These are phyloP conservation scores for Podaxis rugospora DNA, from an alignment of 768 basidiomycete genomes.

Conservation along the genomic window DNA sequence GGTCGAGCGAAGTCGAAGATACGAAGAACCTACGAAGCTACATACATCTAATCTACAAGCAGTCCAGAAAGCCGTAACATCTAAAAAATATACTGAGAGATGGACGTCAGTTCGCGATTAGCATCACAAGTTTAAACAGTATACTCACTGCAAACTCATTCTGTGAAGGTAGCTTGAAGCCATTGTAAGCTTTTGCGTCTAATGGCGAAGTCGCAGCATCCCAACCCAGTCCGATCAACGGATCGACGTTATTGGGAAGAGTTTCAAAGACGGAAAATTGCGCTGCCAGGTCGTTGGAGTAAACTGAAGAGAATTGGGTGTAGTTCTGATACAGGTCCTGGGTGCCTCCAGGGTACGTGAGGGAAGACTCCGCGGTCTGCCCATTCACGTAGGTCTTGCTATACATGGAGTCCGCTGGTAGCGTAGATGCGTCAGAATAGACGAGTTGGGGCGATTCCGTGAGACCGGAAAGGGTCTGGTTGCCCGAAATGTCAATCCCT, in stretches of 20 bases:
- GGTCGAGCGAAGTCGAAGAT: constrained; percentile 8
- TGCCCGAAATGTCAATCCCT: constrained; percentile 29
- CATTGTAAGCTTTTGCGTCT: constrained; percentile 24
- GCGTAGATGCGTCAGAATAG: constrained; percentile 16
- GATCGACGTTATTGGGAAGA: constrained; percentile 22
- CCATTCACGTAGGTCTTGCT: constrained; percentile 9
- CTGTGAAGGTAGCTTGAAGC: constrained; percentile 26
- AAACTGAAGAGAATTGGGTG: constrained; percentile 26
- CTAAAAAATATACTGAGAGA: constrained; percentile 23
- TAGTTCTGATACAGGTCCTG: constrained; percentile 6
- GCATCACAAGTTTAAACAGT: neutral
- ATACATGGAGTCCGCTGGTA: constrained; percentile 12
- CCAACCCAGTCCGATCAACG: constrained; percentile 27
- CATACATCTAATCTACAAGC: constrained; percentile 8
- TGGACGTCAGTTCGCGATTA: constrained; percentile 3
- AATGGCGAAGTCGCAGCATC: constrained; percentile 19
- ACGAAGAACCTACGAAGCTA: neutral
- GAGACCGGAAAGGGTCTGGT: constrained; percentile 25
- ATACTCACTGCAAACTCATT: constrained; percentile 27
- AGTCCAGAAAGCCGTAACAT: neutral
- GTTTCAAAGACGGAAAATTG: constrained; percentile 30
- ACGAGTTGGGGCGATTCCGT: constrained; percentile 26
- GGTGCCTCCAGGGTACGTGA: constrained; percentile 4
- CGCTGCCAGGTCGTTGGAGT: constrained; percentile 25
- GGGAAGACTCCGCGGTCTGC: constrained; percentile 6